phyloP scores from a whole-genome alignment of 768 basidiomycete species.

The Suillus clintonianus region DNA sequence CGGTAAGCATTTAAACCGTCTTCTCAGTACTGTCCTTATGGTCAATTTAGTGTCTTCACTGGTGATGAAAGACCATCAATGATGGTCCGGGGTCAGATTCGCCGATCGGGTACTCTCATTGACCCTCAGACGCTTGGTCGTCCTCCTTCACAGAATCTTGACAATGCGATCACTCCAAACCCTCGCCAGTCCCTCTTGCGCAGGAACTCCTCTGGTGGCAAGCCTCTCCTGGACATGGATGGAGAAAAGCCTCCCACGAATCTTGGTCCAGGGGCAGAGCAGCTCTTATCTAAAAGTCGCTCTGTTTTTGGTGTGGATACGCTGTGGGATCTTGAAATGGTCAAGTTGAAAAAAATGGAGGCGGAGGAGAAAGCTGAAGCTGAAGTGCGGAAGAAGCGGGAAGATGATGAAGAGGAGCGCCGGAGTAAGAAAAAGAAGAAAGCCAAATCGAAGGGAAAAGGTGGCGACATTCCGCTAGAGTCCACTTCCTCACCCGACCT shows the following conservation, averaged over 20 bases:
- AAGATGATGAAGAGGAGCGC: conserved; percentile 47
- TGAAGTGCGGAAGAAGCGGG: conserved; percentile 48
- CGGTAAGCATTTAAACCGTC: conserved; percentile 51
- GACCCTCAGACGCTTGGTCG: conserved; percentile 64
- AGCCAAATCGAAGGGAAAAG: conserved; percentile 49
- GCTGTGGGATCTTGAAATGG: conserved; percentile 89
- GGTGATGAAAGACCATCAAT: conserved; percentile 91
- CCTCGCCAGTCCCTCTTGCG: conserved; percentile 38
- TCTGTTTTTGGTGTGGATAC: conserved; percentile 95
- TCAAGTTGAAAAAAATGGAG: conserved; percentile 77
- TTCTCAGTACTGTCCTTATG: background rate
- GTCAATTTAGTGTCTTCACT: conserved; percentile 66
- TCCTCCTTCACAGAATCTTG: conserved; percentile 48
- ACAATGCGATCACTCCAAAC: conserved; percentile 38
- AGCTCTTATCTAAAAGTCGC: conserved; percentile 45
- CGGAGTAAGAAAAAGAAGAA: conserved; percentile 41
- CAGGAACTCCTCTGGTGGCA: conserved; percentile 53
- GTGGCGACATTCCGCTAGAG: conserved; percentile 33
- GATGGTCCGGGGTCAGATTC: conserved; percentile 72
- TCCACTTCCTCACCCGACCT: conserved; percentile 37
- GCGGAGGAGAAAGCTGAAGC: conserved; percentile 60
- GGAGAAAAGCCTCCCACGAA: conserved; percentile 33
- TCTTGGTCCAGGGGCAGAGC: conserved; percentile 32
- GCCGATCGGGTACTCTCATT: conserved; percentile 69
- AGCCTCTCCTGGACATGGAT: conserved; percentile 69